phyloP scores from a whole-genome alignment of 208 protist species.

The Giardia muris region DNA sequence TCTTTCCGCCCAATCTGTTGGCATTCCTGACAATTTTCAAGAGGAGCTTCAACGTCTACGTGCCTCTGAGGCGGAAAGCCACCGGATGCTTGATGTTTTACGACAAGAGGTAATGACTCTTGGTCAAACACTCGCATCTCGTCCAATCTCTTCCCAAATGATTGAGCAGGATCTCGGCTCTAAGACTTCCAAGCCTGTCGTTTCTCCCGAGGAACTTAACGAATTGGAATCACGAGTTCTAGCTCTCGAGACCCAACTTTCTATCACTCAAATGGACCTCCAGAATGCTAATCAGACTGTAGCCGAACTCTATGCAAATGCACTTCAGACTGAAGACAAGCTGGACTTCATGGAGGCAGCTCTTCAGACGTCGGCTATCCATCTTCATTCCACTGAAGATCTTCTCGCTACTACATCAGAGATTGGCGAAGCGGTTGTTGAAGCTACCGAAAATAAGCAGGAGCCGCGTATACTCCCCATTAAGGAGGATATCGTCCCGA shows the following conservation, averaged over 20 bases:
- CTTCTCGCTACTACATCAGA: too few species aligned
- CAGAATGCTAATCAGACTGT: background rate
- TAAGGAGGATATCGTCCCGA: background rate
- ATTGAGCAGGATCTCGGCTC: background rate
- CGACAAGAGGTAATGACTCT: background rate
- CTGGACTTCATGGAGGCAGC: background rate
- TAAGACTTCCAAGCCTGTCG: background rate
- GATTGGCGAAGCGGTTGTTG: background rate
- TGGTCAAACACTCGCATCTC: background rate
- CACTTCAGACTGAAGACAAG: background rate
- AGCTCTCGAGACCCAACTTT: background rate
- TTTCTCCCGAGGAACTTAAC: background rate
- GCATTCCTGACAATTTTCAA: too few species aligned
- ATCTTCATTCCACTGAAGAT: too few species aligned
- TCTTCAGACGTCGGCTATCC: background rate
- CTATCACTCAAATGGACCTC: background rate
- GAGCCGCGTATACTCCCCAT: background rate
- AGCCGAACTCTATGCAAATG: background rate
- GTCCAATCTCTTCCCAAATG: background rate
- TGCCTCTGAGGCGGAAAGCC: background rate
- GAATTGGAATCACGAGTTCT: background rate
- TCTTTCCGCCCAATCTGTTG: too few species aligned
- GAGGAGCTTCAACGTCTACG: background rate
- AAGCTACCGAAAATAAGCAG: background rate
- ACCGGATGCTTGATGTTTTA: background rate